Percentiles rank a stretch among this genome's conserved stretches.
Evolutionary conservation across 2,329 filamentous ascomycete genomes (phyloP).

Genomic region (Scedosporium minutisporum): DNA sequence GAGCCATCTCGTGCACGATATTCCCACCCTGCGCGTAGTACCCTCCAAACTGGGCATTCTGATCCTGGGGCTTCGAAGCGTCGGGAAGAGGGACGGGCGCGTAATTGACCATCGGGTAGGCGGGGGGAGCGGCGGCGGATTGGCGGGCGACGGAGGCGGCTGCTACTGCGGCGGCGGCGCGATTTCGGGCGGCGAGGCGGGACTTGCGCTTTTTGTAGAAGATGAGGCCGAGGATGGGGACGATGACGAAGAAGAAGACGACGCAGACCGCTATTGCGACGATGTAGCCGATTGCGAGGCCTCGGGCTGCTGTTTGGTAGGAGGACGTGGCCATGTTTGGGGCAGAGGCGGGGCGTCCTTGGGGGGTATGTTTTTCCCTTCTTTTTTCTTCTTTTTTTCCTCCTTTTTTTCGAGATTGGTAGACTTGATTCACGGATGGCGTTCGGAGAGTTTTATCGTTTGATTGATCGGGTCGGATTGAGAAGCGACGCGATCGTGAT

Average conservation of each 20-base stretch:
- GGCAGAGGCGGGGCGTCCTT: background rate
- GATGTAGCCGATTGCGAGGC: constrained; percentile 6
- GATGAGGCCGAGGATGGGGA: constrained; percentile 5
- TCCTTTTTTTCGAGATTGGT: background rate
- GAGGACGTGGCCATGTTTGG: background rate
- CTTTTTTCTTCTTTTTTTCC: background rate
- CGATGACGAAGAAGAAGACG: constrained; percentile 6
- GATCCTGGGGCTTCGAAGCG: background rate
- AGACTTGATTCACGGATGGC: background rate
- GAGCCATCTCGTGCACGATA: background rate
- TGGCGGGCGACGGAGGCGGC: background rate
- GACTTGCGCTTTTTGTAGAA: constrained; percentile 4
- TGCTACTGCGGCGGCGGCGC: background rate
- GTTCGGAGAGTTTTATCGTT: background rate
- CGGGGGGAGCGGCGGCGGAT: background rate
- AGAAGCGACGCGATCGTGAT: too few relatives aligned
- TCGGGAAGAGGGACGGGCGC: background rate
- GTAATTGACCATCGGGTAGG: constrained; percentile 1
- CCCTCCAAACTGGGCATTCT: background rate
- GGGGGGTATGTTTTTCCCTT: background rate
- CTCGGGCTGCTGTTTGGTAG: background rate
- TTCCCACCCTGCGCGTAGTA: background rate
- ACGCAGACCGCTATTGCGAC: constrained; percentile 5
- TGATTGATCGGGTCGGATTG: too few relatives aligned
- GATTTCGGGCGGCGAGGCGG: constrained; percentile 1